A percentile compares a stretch with the other conserved stretches of the same genome.
phyloP scores from a whole-genome alignment of 148 eudicot species.

The Rhododendron vialii region DNA sequence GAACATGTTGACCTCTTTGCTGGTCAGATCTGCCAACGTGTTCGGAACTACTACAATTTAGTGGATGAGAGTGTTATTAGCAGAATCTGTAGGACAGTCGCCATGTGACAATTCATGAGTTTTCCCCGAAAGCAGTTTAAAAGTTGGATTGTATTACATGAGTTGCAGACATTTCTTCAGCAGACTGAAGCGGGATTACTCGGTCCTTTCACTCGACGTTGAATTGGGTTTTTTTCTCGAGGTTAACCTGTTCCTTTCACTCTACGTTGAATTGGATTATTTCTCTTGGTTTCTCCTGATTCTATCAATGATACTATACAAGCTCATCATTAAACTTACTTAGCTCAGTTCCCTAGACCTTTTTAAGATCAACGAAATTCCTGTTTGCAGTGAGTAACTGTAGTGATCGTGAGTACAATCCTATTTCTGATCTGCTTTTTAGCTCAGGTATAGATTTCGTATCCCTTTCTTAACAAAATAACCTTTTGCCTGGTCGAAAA shows the following conservation, averaged over 20 bases:
- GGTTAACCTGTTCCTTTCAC: not conserved
- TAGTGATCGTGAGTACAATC: not conserved
- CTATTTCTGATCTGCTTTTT: not conserved
- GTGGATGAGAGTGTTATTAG: conserved; percentile 59
- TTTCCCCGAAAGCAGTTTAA: not conserved
- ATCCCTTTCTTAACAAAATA: not conserved
- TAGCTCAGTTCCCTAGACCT: not conserved
- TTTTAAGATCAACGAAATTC: not conserved
- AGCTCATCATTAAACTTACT: not conserved
- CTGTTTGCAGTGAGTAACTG: not conserved
- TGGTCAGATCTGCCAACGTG: conserved; percentile 46
- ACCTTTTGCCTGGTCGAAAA: not conserved
- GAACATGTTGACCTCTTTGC: conserved; percentile 50
- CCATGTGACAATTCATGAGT: conserved; percentile 35
- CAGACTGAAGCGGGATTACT: not conserved
- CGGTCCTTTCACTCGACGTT: not conserved
- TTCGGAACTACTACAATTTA: conserved; percentile 54
- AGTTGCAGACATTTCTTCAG: not conserved
- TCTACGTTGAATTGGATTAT: not conserved
- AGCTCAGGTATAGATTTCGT: not conserved
- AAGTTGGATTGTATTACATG: not conserved
- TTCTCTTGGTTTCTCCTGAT: not conserved
- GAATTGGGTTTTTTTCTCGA: not conserved
- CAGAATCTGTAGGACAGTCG: conserved; percentile 37
- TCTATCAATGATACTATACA: not conserved